Evolutionary conservation across 2,329 filamentous ascomycete genomes (phyloP).

Genomic region (Verticillium albo-atrum): DNA sequence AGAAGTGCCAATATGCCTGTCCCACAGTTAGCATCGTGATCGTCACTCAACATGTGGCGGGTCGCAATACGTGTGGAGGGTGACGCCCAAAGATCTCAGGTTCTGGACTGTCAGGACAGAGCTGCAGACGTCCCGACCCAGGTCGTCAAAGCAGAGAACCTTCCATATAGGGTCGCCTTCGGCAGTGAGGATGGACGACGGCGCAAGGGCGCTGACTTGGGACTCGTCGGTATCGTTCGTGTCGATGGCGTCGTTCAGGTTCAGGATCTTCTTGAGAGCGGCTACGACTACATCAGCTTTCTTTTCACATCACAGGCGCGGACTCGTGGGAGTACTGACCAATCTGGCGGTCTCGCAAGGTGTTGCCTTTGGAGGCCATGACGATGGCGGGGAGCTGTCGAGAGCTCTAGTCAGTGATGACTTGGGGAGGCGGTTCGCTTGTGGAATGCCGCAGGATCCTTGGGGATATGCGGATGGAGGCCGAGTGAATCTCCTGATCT

Average conservation of each 20-base stretch:
- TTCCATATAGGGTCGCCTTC: constrained; percentile 97
- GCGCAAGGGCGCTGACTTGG: constrained; percentile 53
- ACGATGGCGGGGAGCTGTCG: constrained; percentile 13
- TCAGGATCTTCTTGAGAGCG: constrained; percentile 92
- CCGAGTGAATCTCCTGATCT: not conserved
- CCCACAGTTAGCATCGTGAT: constrained; percentile 15
- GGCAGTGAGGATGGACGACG: constrained; percentile 73
- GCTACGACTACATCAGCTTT: constrained; percentile 41
- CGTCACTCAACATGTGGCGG: not conserved
- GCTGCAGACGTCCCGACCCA: constrained; percentile 91
- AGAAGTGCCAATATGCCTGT: constrained; percentile 72
- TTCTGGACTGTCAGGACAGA: constrained; percentile 94
- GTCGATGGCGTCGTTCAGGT: constrained; percentile 74
- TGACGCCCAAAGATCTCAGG: constrained; percentile 88
- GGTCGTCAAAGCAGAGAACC: constrained; percentile 89
- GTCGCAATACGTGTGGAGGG: constrained; percentile 75
- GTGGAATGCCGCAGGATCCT: not conserved
- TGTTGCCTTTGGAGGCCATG: constrained; percentile 43
- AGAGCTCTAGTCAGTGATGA: constrained; percentile 12
- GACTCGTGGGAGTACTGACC: constrained; percentile 21
- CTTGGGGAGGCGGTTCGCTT: not conserved
- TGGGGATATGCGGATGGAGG: not conserved
- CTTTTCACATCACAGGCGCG: not conserved
- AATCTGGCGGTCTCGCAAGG: constrained; percentile 48
- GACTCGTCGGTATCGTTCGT: constrained; percentile 58